Conservation (phyloP, 495 filamentous ascomycete species). For the Neurospora hispaniola region DNA sequence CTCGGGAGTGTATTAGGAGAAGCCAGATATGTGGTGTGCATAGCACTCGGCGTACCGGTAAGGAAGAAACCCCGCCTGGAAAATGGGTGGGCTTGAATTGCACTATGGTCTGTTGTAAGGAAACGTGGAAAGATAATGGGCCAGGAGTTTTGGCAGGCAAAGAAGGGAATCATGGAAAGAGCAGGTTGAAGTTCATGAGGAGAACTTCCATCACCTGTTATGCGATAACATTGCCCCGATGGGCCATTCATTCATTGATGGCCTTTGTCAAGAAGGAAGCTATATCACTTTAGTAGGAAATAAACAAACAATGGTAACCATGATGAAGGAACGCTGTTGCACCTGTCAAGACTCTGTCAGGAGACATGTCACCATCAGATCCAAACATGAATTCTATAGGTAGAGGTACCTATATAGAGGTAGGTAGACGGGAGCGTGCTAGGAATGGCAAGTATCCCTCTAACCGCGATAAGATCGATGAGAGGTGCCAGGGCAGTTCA, state of each 20-base stretch:
- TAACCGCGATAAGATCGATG: neutral
- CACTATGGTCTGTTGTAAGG: neutral
- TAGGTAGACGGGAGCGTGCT: neutral
- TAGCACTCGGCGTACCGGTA: conserved; percentile 15
- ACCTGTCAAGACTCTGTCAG: neutral
- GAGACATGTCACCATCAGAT: neutral
- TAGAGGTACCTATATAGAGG: no score
- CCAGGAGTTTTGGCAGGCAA: neutral
- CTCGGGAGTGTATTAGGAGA: neutral
- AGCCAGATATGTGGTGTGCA: conserved; percentile 9
- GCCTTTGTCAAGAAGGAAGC: neutral
- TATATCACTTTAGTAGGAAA: neutral
- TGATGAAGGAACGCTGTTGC: neutral
- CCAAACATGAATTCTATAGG: neutral
- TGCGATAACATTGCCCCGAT: neutral
- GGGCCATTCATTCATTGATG: neutral
- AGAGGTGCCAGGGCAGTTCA: conserved; percentile 2
- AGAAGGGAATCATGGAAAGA: neutral
- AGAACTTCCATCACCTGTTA: neutral
- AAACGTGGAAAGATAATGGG: neutral
- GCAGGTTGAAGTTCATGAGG: neutral
- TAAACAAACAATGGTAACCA: neutral
- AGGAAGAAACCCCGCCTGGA: neutral
- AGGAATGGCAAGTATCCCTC: neutral
- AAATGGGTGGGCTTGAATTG: neutral